phyloP scores from a whole-genome alignment of 257 asterid genomes.

The Scutellaria galericulata region DNA sequence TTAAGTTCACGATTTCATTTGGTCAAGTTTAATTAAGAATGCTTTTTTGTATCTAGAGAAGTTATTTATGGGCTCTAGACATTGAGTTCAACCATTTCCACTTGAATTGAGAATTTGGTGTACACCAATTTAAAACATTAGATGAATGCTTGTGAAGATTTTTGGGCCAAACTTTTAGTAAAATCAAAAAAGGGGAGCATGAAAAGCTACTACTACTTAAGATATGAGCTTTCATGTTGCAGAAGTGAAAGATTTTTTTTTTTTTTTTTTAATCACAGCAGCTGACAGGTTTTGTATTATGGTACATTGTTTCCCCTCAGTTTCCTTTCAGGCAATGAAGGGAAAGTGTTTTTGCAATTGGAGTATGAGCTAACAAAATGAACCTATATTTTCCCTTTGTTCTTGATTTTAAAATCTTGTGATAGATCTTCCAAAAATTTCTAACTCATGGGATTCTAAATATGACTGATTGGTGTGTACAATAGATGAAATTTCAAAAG shows the following conservation, averaged over 20 bases:
- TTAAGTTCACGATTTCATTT: neutral
- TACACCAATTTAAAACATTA: neutral
- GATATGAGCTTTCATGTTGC: neutral
- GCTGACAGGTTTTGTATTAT: neutral
- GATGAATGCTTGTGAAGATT: neutral
- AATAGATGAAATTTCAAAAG: slow-evolving; percentile 5
- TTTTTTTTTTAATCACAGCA: too few species aligned
- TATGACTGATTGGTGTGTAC: neutral
- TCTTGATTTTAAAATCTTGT: neutral
- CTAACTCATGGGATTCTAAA: slow-evolving; percentile 7
- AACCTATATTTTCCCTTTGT: neutral
- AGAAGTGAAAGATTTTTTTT: neutral
- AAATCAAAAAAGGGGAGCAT: neutral
- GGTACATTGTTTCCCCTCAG: neutral
- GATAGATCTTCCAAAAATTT: neutral
- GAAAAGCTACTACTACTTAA: neutral
- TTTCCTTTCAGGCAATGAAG: neutral
- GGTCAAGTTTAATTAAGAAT: neutral
- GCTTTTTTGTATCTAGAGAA: neutral
- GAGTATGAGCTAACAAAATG: slow-evolving; percentile 9
- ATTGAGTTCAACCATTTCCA: neutral
- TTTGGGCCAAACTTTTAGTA: neutral
- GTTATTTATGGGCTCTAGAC: neutral
- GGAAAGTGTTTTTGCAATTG: neutral
- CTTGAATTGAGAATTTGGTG: slow-evolving; percentile 1